Evolutionary conservation across 202 grass and related monocot species (phyloP), one percentile per base, ranked within the genome.

Genomic region (Setaria viridis): DNA sequence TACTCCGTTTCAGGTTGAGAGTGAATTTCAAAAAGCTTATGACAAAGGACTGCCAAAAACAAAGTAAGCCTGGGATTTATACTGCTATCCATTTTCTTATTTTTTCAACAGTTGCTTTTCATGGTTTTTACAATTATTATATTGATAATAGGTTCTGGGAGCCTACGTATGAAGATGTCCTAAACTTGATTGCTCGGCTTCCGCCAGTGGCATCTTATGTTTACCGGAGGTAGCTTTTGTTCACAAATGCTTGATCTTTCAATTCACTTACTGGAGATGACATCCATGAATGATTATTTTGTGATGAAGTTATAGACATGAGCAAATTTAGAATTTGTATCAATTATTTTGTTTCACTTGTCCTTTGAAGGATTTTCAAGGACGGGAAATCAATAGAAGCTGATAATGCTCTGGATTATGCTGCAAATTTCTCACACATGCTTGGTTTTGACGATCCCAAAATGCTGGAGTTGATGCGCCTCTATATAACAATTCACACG

Each of bases 401-500:
- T 69, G 91, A 99, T 77, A 93, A 82, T 88, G 78, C 88, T 78
- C 80, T 99, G 84, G 96, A 99, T 67, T 99, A 95, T 2, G 91
- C 89, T 1, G 96, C 93, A 7, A 95, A 99, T 85, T 99, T 95
- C 85, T 99, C 96, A 80, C 96, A 99, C 85, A 94, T 99, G 96
- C 88, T 99, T 77, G 96, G 93, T 45, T 99, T 94, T 94, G 91
- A 95, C 12, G 93, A 95, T 74, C 93, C 96, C 39, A 99, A 99
- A 92, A 99, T 99, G 96, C 79, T 95, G 56, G 96, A 99, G 75
- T 80, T 99, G 80, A 99, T 99, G 96, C 91, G 96, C 69, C 88
- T 99, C 84, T 99, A 99, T 80, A 34, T 99, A 80, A 99, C 96
- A 88, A 99, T 99, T 89, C 96, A 99, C 57, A 88, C 91, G 96